Evolutionary conservation across 1,284 basidiomycete genomes (phyloP).

Genomic region (Peniophora sp.): DNA sequence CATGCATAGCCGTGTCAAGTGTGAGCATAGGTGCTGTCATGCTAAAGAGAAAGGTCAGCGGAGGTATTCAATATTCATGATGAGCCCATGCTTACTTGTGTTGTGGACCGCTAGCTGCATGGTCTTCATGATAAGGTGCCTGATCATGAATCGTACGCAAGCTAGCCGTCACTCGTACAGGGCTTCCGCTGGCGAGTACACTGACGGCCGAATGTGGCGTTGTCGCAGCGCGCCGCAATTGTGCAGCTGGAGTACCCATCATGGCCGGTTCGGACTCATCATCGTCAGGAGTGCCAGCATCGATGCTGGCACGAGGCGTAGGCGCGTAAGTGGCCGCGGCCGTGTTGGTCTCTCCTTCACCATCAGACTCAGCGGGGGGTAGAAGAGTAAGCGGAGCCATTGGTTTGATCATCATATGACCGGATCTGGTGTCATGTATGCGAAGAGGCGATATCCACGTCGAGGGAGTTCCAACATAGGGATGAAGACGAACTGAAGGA

Average conservation of each 20-base stretch:
- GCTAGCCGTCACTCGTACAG: not conserved
- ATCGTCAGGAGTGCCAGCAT: not conserved
- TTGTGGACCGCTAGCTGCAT: too few relatives aligned
- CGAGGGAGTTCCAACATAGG: not conserved
- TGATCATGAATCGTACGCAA: not conserved
- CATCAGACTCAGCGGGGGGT: too few relatives aligned
- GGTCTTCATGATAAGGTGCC: too few relatives aligned
- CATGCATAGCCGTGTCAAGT: too few relatives aligned
- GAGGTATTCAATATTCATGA: too few relatives aligned
- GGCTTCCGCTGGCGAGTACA: not conserved
- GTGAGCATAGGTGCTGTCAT: too few relatives aligned
- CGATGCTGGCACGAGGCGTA: too few relatives aligned
- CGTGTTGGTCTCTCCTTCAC: not conserved
- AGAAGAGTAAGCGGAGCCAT: too few relatives aligned
- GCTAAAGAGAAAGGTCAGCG: too few relatives aligned
- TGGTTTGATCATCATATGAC: too few relatives aligned
- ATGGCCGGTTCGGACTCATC: not conserved
- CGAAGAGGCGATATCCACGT: not conserved
- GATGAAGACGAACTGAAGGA: conserved; percentile 1
- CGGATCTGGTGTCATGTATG: conserved; percentile 4
- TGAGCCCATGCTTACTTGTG: too few relatives aligned
- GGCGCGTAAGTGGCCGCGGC: not conserved
- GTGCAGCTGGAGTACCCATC: not conserved
- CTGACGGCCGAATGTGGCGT: not conserved
- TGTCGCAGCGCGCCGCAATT: not conserved